Evolutionary conservation across 352 stramenopile species (phyloP).

Genomic region (Globisporangium barbulae): DNA sequence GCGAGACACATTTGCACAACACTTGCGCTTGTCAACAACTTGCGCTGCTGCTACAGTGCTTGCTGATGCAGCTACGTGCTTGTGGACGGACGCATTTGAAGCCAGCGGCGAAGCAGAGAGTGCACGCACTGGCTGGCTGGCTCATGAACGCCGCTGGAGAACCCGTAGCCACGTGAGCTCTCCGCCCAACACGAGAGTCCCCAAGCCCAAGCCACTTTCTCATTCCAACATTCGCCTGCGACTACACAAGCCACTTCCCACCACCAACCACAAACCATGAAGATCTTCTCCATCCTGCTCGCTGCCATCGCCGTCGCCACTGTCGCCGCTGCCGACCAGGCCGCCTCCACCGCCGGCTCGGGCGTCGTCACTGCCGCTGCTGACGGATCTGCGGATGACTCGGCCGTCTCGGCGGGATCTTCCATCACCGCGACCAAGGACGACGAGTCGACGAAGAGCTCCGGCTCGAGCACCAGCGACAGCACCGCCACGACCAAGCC

Average conservation of each 20-base stretch:
- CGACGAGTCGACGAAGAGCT: background rate
- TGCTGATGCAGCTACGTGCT: background rate
- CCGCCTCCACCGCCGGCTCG: slow-evolving; percentile 11
- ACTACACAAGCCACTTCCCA: slow-evolving; percentile 27
- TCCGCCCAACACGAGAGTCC: background rate
- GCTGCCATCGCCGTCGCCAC: slow-evolving; percentile 36
- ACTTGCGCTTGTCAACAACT: background rate
- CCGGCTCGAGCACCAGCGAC: slow-evolving; percentile 11
- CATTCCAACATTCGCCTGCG: slow-evolving; percentile 39
- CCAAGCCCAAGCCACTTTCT: background rate
- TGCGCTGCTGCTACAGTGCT: background rate
- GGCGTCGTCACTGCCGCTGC: background rate
- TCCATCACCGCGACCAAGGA: background rate
- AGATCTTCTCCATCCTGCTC: slow-evolving; percentile 39
- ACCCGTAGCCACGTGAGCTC: background rate
- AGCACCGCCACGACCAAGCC: slow-evolving; percentile 9
- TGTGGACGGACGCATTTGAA: background rate
- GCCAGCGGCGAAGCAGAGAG: background rate
- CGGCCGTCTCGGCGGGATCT: background rate
- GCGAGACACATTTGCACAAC: background rate
- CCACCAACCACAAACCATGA: slow-evolving; percentile 21
- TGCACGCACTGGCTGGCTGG: background rate
- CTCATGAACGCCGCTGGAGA: background rate
- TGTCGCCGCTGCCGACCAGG: slow-evolving; percentile 20
- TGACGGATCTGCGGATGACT: background rate